Evolutionary conservation across 1,139 yeast species (phyloP).

Genomic region (Saccharomycopsis phalli): DNA sequence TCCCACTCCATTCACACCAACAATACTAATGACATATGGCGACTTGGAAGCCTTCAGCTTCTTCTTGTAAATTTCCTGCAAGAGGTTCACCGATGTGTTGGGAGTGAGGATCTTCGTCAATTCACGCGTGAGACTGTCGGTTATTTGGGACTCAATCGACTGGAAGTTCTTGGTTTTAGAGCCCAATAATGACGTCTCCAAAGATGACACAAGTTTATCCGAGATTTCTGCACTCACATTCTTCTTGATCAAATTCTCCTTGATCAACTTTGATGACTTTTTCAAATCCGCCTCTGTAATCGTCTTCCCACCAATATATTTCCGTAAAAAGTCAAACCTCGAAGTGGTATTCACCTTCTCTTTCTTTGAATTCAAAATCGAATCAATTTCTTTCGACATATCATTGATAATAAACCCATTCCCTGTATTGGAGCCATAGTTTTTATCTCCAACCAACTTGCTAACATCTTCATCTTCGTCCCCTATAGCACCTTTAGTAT

Average conservation of each 20-base stretch:
- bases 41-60: slow-evolving; percentile 31
- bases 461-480: slow-evolving; percentile 22
- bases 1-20: slow-evolving; percentile 97
- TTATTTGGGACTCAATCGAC: slow-evolving; percentile 49
- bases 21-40: slow-evolving; percentile 93
- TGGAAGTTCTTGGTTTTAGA: slow-evolving; percentile 62
- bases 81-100: slow-evolving; percentile 78
- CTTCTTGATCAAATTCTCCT: slow-evolving; percentile 34
- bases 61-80: slow-evolving; percentile 63
- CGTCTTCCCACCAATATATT: slow-evolving; percentile 23
- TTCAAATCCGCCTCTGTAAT: slow-evolving; percentile 46
- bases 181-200: slow-evolving; percentile 31
- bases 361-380: slow-evolving; percentile 34
- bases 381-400: slow-evolving; percentile 36
- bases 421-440: slow-evolving; percentile 31
- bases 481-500: slow-evolving; percentile 18
- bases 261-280: slow-evolving; percentile 43
- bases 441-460: slow-evolving; percentile 19
- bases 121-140: slow-evolving; percentile 63
- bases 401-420: slow-evolving; percentile 39
- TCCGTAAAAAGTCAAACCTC: slow-evolving; percentile 18
- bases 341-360: background rate
- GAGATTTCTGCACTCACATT: slow-evolving; percentile 45
- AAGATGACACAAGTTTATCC: slow-evolving; percentile 15
- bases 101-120: slow-evolving; percentile 83